Evolutionary conservation across 306 rosid genomes (phyloP).

Genomic region (Astragalus glycyphyllos): DNA sequence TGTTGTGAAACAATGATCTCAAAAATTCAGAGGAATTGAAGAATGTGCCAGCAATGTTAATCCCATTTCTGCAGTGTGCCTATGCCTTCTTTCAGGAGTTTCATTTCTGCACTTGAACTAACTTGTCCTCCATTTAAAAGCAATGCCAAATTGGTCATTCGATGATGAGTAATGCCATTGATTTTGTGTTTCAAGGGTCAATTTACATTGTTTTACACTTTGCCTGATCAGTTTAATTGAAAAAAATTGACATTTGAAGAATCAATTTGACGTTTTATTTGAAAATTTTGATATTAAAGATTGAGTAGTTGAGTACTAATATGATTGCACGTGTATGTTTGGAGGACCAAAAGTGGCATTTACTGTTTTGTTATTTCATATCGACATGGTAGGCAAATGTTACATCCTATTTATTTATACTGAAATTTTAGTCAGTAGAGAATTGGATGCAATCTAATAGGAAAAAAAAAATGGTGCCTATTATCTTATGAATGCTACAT

Average conservation of each 20-base stretch:
- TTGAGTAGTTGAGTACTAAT: background rate
- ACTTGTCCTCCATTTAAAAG: background rate
- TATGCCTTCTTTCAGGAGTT: too few species aligned
- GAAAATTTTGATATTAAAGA: background rate
- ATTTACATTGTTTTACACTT: background rate
- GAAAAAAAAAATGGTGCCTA: too few species aligned
- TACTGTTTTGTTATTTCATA: conserved; percentile 19
- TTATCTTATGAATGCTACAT: too few species aligned
- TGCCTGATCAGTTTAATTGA: background rate
- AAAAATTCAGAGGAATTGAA: too few species aligned
- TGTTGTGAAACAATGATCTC: too few species aligned
- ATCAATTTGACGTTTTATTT: background rate
- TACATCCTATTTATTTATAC: conserved; percentile 16
- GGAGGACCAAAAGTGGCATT: conserved; percentile 1
- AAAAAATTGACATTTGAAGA: conserved; percentile 12
- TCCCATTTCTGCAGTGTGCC: too few species aligned
- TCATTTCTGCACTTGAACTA: too few species aligned
- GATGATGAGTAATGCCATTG: background rate
- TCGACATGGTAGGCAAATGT: conserved; percentile 1
- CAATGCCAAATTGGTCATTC: conserved; percentile 20
- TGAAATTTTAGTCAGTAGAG: background rate
- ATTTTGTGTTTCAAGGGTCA: background rate
- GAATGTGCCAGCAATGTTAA: too few species aligned
- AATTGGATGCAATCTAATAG: background rate
- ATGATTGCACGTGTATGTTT: conserved; percentile 5